Evolutionary conservation across 176 grass and related monocot genomes (phyloP).

Genomic region (Dendrocalamus sinicus): DNA sequence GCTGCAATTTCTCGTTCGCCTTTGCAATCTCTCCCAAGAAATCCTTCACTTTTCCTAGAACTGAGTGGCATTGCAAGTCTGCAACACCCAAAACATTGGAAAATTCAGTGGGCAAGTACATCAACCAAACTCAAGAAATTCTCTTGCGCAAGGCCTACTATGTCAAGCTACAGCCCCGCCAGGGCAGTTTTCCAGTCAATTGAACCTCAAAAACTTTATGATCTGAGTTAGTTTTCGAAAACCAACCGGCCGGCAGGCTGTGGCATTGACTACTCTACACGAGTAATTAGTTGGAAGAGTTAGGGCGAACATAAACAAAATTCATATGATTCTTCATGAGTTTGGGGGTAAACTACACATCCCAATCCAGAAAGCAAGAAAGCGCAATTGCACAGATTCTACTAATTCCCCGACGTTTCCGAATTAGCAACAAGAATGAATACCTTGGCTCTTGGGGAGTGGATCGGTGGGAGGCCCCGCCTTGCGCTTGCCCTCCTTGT

Average conservation of each 20-base stretch:
- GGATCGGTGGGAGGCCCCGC: conserved; percentile 31
- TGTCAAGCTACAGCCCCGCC: no score
- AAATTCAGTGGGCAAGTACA: conserved; percentile 2
- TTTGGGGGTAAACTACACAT: neutral
- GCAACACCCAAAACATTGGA: conserved; percentile 36
- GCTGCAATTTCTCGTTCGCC: conserved; percentile 77
- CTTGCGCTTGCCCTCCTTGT: conserved; percentile 35
- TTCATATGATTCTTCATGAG: conserved; percentile 8
- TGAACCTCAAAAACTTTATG: no score
- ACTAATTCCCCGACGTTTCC: neutral
- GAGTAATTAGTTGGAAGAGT: no score
- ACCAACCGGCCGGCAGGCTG: no score
- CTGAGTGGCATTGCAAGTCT: conserved; percentile 37
- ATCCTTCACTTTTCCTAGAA: conserved; percentile 77
- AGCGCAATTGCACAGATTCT: neutral
- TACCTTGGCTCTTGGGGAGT: conserved; percentile 73
- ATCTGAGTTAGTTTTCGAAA: no score
- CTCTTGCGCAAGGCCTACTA: neutral
- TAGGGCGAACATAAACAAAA: neutral
- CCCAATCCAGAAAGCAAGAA: neutral
- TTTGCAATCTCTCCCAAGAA: conserved; percentile 83
- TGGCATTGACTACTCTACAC: no score
- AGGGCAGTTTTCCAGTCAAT: no score
- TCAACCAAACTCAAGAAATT: neutral
- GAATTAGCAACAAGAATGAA: neutral